Base-by-base conservation (phyloP, 2,329 filamentous ascomycete species). In the Fusarium sp. region DNA sequence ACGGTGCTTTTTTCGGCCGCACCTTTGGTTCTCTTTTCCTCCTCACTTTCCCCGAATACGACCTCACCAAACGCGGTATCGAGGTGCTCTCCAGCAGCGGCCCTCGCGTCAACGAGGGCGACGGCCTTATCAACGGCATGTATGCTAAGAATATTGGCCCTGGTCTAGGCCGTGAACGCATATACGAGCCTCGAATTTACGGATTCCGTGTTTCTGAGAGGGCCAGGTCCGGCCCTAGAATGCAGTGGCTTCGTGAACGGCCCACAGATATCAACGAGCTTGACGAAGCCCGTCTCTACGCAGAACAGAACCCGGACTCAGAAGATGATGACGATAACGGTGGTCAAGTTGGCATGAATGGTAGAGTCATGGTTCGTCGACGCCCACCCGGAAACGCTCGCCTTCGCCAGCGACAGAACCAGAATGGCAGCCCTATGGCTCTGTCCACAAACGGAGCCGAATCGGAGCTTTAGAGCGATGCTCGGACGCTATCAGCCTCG, bases 21-120 rank as follows among this genome's bases (percentile, higher is more conserved):
- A 99, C 96, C 0, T 99, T 99, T 79, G 94, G 94, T 66, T 94
- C 94, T 46, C 89, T 99, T 63, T 99, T 99, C 84, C 93, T 99
- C 79, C 95, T 99, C 85, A 99, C 95, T 41, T 99, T 98, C 80
- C 95, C 96, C 37, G 96, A 99, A 78, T 92, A 98, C 77, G 94
- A 98, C 74, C 89, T 98, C 63, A 90, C 90, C 31, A 90, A 91
- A 76, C 89, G 89, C 73, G 90, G 90, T 59, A 83, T 85, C 56
- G 87, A 91, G 51, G 82, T 86, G n/a, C 81, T 91, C 58, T 79
- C 80, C 68, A 74, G 72, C 69, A 67, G 71, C 26, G 74, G 72
- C 53, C 76, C 81, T 30, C 76, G 79, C 21, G 69, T 80, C 34
- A 65, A 79, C 41, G 79, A 79, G 4, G 82, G 84, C 26, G 85